These are phyloP conservation scores for Collybia nuda DNA, from an alignment of 768 basidiomycete species.

Conservation along the genomic window DNA sequence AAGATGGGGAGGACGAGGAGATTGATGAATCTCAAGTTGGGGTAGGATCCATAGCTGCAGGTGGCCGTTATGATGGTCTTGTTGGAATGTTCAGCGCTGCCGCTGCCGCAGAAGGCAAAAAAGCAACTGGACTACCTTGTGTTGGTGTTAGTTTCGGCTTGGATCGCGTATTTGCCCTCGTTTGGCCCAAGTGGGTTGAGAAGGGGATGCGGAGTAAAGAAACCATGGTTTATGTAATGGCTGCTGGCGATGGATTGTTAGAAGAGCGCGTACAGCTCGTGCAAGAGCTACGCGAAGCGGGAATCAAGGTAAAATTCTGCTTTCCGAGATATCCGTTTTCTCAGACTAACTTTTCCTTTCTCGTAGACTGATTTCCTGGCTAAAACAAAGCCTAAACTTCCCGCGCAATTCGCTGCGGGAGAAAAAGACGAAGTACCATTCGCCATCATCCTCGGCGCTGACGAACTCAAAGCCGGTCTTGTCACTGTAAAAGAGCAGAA, in stretches of 20 bases:
- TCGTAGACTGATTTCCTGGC: constrained; percentile 90
- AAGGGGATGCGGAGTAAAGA: constrained; percentile 80
- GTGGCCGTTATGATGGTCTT: constrained; percentile 94
- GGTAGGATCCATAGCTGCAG: constrained; percentile 99
- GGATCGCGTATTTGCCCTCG: constrained; percentile 88
- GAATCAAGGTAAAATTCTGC: constrained; percentile 69
- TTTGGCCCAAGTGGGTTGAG: constrained; percentile 86
- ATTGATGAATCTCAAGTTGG: constrained; percentile 92
- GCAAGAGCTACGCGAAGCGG: constrained; percentile 77
- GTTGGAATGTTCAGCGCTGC: constrained; percentile 90
- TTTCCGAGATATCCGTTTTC: background rate
- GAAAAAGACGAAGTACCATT: constrained; percentile 94
- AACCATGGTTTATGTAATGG: constrained; percentile 93
- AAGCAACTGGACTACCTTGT: constrained; percentile 71
- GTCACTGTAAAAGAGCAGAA: constrained; percentile 92
- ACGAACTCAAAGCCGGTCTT: constrained; percentile 80
- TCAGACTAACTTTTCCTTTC: constrained; percentile 5
- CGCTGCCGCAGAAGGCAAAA: constrained; percentile 74
- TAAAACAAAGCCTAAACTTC: constrained; percentile 88
- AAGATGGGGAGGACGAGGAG: constrained; percentile 68
- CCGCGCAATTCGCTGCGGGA: constrained; percentile 83
- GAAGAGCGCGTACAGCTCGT: constrained; percentile 82
- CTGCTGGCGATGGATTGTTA: constrained; percentile 85
- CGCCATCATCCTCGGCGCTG: constrained; percentile 86
- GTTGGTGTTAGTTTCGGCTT: constrained; percentile 92